phyloP scores from a whole-genome alignment of 2,329 filamentous ascomycete genomes.

The Fusarium transvaalense region DNA sequence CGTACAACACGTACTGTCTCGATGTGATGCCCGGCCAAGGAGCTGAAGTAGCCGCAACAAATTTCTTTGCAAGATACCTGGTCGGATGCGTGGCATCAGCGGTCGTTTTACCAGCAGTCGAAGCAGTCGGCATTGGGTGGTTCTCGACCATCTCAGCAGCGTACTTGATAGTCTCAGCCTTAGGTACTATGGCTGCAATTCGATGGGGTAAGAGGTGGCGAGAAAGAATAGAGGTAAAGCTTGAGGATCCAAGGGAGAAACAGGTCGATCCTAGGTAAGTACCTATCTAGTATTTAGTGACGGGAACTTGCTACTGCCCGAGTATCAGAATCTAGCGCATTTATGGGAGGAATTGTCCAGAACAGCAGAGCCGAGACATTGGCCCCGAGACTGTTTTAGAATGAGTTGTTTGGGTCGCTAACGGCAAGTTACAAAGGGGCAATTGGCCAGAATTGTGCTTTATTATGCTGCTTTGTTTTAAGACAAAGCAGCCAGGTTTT shows the following conservation, averaged over 20 bases:
- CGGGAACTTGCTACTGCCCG: background rate
- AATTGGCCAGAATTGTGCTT: background rate
- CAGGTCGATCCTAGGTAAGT: background rate
- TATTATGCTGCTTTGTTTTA: background rate
- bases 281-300: background rate
- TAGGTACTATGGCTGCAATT: conserved; percentile 55
- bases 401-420: background rate
- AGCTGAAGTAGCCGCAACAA: conserved; percentile 82
- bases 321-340: background rate
- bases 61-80: conserved; percentile 82
- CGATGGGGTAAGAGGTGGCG: conserved; percentile 58
- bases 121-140: conserved; percentile 83
- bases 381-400: conserved; percentile 15
- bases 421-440: background rate
- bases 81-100: conserved; percentile 79
- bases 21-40: conserved; percentile 79
- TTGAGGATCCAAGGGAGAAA: conserved; percentile 25
- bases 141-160: conserved; percentile 74
- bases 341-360: background rate
- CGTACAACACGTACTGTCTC: conserved; percentile 83
- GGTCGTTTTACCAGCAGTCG: conserved; percentile 78
- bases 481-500: background rate
- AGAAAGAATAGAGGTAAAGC: conserved; percentile 50
- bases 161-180: conserved; percentile 55
- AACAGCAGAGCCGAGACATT: conserved; percentile 24